phyloP scores from a whole-genome alignment of 257 asterid species.

The Catharanthus roseus region DNA sequence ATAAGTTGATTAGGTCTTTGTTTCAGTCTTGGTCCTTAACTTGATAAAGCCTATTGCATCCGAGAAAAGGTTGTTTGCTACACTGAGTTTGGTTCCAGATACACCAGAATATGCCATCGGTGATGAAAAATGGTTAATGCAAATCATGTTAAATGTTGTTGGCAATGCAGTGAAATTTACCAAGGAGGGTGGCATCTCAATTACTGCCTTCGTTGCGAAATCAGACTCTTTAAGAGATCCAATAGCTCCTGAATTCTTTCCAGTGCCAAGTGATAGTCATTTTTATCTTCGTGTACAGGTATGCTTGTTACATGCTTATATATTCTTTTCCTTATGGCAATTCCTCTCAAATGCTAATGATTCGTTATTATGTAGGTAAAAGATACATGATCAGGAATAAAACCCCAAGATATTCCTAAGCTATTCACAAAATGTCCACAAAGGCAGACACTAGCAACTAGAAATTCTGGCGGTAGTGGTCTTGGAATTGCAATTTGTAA shows the following conservation, averaged over 20 bases:
- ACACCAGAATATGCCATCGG: constrained; percentile 76
- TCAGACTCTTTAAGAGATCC: constrained; percentile 72
- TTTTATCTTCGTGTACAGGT: constrained; percentile 92
- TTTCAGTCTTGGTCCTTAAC: constrained; percentile 54
- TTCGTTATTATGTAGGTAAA: constrained; percentile 52
- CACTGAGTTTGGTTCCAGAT: constrained; percentile 66
- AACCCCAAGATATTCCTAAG: constrained; percentile 81
- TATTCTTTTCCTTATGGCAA: neutral
- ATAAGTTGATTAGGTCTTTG: constrained; percentile 22
- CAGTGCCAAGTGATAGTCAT: constrained; percentile 67
- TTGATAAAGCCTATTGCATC: constrained; percentile 86
- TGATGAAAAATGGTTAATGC: constrained; percentile 92
- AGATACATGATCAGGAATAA: constrained; percentile 90
- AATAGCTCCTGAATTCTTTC: constrained; percentile 70
- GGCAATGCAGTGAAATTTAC: constrained; percentile 98
- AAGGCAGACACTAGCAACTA: constrained; percentile 58
- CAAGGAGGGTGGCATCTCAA: constrained; percentile 75
- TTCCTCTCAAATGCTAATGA: neutral
- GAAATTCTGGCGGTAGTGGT: constrained; percentile 79
- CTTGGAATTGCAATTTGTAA: constrained; percentile 96
- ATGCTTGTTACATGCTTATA: constrained; percentile 13
- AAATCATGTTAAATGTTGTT: constrained; percentile 69
- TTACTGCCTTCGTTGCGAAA: constrained; percentile 75
- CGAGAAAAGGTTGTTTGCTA: constrained; percentile 65
- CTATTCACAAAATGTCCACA: constrained; percentile 83